These are phyloP conservation scores for Penicillium janthinellum DNA, from an alignment of 2,329 filamentous ascomycete species.

Conservation along the genomic window DNA sequence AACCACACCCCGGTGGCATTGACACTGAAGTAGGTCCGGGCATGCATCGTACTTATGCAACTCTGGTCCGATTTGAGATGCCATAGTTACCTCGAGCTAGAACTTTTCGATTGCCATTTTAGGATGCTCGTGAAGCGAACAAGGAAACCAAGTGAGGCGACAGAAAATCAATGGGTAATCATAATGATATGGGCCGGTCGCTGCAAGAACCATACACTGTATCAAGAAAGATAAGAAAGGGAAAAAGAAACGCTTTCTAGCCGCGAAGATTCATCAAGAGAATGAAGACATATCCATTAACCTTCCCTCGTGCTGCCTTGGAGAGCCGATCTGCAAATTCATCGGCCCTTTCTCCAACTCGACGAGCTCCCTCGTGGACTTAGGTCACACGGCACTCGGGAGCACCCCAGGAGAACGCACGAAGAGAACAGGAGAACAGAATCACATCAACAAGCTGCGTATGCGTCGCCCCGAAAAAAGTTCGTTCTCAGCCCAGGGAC, in stretches of 20 bases:
- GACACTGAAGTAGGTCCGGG: neutral
- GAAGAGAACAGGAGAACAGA: constrained; percentile 2
- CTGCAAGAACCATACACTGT: constrained; percentile 12
- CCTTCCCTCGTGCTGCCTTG: constrained; percentile 10
- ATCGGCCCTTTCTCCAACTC: constrained; percentile 21
- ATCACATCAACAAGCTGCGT: constrained; percentile 21
- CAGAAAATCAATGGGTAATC: constrained; percentile 20
- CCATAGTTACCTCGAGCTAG: constrained; percentile 17
- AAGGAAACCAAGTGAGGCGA: constrained; percentile 8
- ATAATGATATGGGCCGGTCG: constrained; percentile 30
- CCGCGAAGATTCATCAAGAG: constrained; percentile 6
- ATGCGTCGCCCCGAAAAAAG: constrained; percentile 12
- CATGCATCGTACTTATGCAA: constrained; percentile 11
- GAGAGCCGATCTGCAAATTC: constrained; percentile 6
- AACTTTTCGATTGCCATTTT: constrained; percentile 22
- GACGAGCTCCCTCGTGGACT: constrained; percentile 14
- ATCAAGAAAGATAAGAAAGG: constrained; percentile 6
- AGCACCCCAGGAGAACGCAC: constrained; percentile 1
- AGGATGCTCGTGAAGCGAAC: constrained; percentile 11
- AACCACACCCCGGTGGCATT: neutral
- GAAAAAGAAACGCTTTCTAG: neutral
- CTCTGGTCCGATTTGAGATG: constrained; percentile 14
- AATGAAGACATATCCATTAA: constrained; percentile 7
- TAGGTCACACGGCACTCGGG: constrained; percentile 8
- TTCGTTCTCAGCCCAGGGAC: constrained; percentile 9